Evolutionary conservation across 1,284 basidiomycete species (phyloP).

Genomic region (Microbotryum saponariae): DNA sequence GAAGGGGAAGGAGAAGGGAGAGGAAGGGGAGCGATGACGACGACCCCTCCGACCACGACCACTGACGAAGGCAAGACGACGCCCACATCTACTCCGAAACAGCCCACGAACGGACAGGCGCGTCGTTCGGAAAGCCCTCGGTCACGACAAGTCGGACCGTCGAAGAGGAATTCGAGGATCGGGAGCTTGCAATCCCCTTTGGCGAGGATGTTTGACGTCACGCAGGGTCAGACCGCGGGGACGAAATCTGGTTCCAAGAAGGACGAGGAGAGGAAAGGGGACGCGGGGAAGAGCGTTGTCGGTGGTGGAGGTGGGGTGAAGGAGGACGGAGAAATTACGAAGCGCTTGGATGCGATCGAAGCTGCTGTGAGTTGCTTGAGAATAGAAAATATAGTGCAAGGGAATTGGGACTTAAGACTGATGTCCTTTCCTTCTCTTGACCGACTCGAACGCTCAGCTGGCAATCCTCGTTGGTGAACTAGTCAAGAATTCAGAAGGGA

Average conservation of each 20-base stretch:
- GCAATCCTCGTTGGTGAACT: conserved; percentile 20
- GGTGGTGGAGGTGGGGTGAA: background rate
- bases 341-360: conserved; percentile 20
- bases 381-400: too few relatives aligned
- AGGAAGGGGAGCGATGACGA: background rate
- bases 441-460: background rate
- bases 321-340: background rate
- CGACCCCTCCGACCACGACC: background rate
- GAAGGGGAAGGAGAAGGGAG: background rate
- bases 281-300: background rate
- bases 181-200: conserved; percentile 1
- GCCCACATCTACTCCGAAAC: background rate
- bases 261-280: background rate
- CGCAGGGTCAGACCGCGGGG: background rate
- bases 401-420: too few relatives aligned
- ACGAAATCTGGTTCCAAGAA: background rate
- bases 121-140: background rate
- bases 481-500: conserved; percentile 2
- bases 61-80: background rate
- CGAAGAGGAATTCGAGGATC: conserved; percentile 4
- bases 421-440: background rate
- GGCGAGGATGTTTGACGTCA: conserved; percentile 2
- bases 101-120: background rate
- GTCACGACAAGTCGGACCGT: background rate
- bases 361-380: conserved; percentile 5